Conservation (phyloP, 1,284 basidiomycete genomes). For the Ceratobasidium papillatum region DNA sequence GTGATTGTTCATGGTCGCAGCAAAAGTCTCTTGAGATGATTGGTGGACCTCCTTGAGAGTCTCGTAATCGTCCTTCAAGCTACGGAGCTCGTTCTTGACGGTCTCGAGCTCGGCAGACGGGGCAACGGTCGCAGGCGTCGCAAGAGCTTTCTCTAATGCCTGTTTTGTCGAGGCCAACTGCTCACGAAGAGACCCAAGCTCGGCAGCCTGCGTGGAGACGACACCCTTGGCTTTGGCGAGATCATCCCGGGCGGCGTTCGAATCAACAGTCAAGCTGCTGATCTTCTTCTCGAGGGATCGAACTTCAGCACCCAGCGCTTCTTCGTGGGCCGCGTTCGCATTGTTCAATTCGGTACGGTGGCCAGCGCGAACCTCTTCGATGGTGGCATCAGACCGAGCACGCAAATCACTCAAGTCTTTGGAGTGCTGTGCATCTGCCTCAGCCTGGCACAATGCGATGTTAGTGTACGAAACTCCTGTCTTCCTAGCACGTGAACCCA, state of each 20-base stretch:
- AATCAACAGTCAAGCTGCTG: constrained; percentile 66
- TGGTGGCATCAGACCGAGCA: constrained; percentile 67
- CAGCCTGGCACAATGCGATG: constrained; percentile 57
- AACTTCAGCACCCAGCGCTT: constrained; percentile 64
- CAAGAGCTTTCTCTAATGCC: constrained; percentile 14
- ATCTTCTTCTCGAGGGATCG: constrained; percentile 71
- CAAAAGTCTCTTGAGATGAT: constrained; percentile 72
- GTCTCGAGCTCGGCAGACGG: constrained; percentile 61
- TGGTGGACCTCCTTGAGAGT: constrained; percentile 67
- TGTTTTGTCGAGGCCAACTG: constrained; percentile 9
- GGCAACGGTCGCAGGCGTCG: constrained; percentile 23
- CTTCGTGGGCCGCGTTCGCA: constrained; percentile 69
- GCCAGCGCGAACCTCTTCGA: constrained; percentile 70
- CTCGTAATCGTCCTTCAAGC: constrained; percentile 70
- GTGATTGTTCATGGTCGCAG: constrained; percentile 68
- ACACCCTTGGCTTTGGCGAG: constrained; percentile 75
- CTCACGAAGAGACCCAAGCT: constrained; percentile 19
- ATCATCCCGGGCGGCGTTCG: constrained; percentile 83
- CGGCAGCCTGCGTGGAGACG: constrained; percentile 49
- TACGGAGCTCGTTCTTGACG: constrained; percentile 69
- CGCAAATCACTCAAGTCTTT: constrained; percentile 75
- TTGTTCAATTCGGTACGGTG: constrained; percentile 68
- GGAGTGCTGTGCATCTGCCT: constrained; percentile 71
- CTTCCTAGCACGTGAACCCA: constrained; percentile 49
- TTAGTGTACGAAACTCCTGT: neutral